Evolutionary conservation across 108 stramenopile species (phyloP).

Genomic region (Skeletonema tropicum): DNA sequence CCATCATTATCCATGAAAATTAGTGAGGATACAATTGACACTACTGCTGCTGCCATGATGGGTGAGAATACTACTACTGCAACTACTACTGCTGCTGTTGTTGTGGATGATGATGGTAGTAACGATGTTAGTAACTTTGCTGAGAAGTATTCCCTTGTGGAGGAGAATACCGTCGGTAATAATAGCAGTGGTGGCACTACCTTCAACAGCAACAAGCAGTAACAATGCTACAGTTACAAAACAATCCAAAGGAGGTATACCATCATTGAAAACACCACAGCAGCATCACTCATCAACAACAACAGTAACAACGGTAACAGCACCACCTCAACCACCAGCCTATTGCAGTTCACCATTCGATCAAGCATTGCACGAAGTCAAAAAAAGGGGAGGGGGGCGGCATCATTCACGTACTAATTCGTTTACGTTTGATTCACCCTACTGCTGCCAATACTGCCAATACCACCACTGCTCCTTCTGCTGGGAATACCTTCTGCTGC

Average conservation of each 20-base stretch:
- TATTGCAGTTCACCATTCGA: constrained; percentile 18
- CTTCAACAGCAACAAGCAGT: neutral
- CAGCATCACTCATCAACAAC: neutral
- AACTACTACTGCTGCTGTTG: neutral
- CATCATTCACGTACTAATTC: constrained; percentile 20
- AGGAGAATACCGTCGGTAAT: neutral
- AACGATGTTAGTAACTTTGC: neutral
- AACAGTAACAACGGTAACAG: neutral
- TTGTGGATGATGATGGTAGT: neutral
- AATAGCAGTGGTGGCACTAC: neutral
- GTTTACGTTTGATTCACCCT: constrained; percentile 1
- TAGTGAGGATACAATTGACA: neutral
- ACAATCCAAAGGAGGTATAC: neutral
- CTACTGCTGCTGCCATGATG: too few relatives aligned
- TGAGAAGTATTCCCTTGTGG: too few relatives aligned
- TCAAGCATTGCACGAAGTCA: constrained; percentile 24
- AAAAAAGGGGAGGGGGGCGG: neutral
- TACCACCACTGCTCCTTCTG: neutral
- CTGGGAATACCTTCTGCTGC: neutral
- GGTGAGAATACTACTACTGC: neutral
- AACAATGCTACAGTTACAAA: neutral
- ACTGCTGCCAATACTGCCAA: neutral
- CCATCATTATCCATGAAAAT: neutral
- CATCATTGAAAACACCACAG: neutral
- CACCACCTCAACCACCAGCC: neutral